Base-by-base conservation (phyloP, 1,139 yeast species). In the Zygoascus sp. region DNA sequence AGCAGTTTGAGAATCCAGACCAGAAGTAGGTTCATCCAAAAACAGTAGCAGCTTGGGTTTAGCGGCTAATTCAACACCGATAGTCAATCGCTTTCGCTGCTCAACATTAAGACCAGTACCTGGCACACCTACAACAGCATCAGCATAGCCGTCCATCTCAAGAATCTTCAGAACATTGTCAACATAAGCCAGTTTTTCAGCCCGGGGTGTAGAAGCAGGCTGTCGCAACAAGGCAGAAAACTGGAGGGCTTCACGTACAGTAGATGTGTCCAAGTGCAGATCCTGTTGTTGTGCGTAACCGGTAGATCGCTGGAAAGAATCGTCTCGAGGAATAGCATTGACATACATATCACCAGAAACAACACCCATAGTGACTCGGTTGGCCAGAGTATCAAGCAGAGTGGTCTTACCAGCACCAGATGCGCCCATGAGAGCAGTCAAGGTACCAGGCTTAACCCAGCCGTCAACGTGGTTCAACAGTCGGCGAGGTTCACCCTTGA, bases 21-120 rank as follows among this genome's bases (percentile, higher is more conserved):
- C 96, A 5, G 96, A 87, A 19, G 96, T 88, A 8, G 96, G 96
- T 64, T 88, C 96, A 68, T 88, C 96, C 60, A 88, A 74, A 67
- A 88, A 88, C 48, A 88, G 70, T 52, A 88, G 70, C 49, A 88
- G 72, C 55, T 83, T 81, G 4, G 96, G 96, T 63, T 84, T 87
- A 21, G 96, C 95, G 39, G 88, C 94, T 50, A 88, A 70, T 61
- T 88, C 96, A 49, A 88, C 94, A 55, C 95, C 90, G 62, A 84
- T 81, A 17, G 95, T 83, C 57, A 86, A 73, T 63, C 94, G 79
- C 72, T 86, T 86, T 60, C 95, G 77, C 67, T 85, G 95, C 66
- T 86, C 95, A 53, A 85, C 94, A 63, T 85, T 85, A 55, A 85
- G 70, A 56, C 82, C 83, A 42, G 64, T 65, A 66, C 95, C 95